Evolutionary conservation across 2,329 filamentous ascomycete species (phyloP), one percentile per base, ranked within the genome.

Genomic region (Clonostachys rhizophaga): DNA sequence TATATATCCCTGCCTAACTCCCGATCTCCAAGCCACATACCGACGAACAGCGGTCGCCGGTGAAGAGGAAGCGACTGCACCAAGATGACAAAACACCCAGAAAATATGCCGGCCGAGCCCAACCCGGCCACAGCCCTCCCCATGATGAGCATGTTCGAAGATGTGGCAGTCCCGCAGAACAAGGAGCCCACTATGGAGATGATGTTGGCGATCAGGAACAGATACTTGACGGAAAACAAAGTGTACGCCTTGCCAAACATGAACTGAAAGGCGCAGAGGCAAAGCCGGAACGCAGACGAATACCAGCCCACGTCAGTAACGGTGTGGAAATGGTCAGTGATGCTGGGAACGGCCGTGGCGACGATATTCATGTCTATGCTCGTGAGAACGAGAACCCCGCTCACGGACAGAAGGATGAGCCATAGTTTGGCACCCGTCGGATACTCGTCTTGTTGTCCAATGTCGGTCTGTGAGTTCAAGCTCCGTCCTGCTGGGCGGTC

Each of bases 291-390:
- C 2, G 78, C 73, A 36, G 77, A 79, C 5, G 76, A 79, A 58
- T 84, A 84, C 81, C 81, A 85, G 46, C 79, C 79, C 48, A 84
- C 78, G 50, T 85, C 81, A 3, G 74, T 72, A 3, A 83, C 62
- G 45, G 77, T 44, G 34, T 44, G 34, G 46, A 47, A 47, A 10
- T 44, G 18, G 16, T 44, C 46, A 6, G 46, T 47, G 46, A 47
- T 47, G 3, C n/a, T 12, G 11, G 46, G 46, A 5, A 44, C 43
- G 13, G 45, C 77, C 76, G 76, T 80, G 6, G 75, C 70, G 43
- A 81, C 67, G 52, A 81, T 79, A 3, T 30, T 30, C 24, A 30
- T 30, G 24, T 30, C 24, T 30, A 30, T 30, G 24, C 24, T 30
- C 3, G 24, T 30, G 24, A 30, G 24, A 30, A 30, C 24, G 24